A percentile compares a stretch with the other conserved stretches of the same genome.
Conservation (phyloP, 2,329 filamentous ascomycete genomes). For the Aurifilum marmelostoma region DNA sequence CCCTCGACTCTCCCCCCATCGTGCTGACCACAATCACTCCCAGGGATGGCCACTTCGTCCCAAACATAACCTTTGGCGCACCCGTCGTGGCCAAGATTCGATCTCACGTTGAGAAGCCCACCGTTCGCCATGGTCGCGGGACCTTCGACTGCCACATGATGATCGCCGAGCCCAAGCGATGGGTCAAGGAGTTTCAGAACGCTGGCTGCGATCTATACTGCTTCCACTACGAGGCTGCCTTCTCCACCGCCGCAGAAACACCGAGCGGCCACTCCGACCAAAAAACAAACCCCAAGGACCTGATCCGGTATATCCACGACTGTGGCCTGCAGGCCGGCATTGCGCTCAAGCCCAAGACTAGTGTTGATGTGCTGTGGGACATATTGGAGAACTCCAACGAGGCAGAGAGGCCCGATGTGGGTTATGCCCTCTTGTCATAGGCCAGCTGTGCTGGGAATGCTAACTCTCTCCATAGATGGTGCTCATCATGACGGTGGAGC, state of each 20-base stretch:
- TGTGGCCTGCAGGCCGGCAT: constrained; percentile 88
- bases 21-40: constrained; percentile 4
- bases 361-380: constrained; percentile 90
- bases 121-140: constrained; percentile 71
- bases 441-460: background rate
- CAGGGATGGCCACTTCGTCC: constrained; percentile 98
- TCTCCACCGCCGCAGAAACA: constrained; percentile 82
- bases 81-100: constrained; percentile 95
- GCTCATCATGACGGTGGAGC: constrained; percentile 96
- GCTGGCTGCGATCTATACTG: constrained; percentile 99
- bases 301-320: constrained; percentile 90
- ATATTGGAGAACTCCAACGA: constrained; percentile 74
- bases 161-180: constrained; percentile 99
- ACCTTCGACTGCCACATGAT: constrained; percentile 99
- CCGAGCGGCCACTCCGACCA: constrained; percentile 70
- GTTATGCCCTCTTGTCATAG: constrained; percentile 40
- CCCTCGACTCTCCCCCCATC: constrained; percentile 26
- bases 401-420: constrained; percentile 84
- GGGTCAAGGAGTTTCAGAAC: constrained; percentile 92
- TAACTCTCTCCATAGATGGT: constrained; percentile 72
- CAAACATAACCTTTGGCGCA: constrained; percentile 96
- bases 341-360: constrained; percentile 91
- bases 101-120: constrained; percentile 77
- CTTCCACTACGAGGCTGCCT: constrained; percentile 98
- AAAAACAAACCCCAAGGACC: constrained; percentile 79